phyloP scores from a whole-genome alignment of 2,329 filamentous ascomycete genomes.

The Alternaria gaisen region DNA sequence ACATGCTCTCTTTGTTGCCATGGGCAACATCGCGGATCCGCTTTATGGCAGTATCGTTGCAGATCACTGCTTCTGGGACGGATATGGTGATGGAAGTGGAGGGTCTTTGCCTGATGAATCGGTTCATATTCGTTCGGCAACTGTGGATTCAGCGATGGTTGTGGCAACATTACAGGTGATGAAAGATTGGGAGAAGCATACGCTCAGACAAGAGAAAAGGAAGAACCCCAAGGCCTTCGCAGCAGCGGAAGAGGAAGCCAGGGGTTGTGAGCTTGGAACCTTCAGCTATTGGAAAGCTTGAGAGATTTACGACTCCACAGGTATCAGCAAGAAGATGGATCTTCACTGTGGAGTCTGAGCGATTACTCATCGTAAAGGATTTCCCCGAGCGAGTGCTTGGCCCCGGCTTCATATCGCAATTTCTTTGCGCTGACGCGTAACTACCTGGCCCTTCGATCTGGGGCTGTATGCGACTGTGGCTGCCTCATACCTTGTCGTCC shows the following conservation, averaged over 20 bases:
- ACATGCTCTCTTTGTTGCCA: slow-evolving; percentile 44
- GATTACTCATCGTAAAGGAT: background rate
- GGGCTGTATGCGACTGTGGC: background rate
- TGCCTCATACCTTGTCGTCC: background rate
- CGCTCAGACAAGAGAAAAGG: slow-evolving; percentile 33
- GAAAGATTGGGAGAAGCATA: slow-evolving; percentile 46
- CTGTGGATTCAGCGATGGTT: slow-evolving; percentile 38
- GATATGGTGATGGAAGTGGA: slow-evolving; percentile 28
- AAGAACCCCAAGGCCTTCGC: slow-evolving; percentile 30
- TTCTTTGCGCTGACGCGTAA: background rate
- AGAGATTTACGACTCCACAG: background rate
- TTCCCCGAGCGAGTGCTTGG: background rate
- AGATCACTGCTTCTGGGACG: slow-evolving; percentile 48
- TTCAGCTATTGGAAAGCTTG: slow-evolving; percentile 38
- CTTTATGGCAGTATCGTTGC: slow-evolving; percentile 47
- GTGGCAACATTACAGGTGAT: slow-evolving; percentile 44
- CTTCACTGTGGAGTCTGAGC: background rate
- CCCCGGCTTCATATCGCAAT: background rate
- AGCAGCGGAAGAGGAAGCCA: slow-evolving; percentile 30
- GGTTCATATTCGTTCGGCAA: slow-evolving; percentile 35
- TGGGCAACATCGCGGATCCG: slow-evolving; percentile 33
- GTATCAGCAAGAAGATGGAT: background rate
- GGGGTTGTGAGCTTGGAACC: slow-evolving; percentile 34
- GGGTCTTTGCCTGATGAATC: slow-evolving; percentile 42
- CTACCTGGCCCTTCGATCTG: background rate